These are phyloP conservation scores for Oropetium thomaeum DNA, from an alignment of 176 grass and related monocot species.

Conservation along the genomic window DNA sequence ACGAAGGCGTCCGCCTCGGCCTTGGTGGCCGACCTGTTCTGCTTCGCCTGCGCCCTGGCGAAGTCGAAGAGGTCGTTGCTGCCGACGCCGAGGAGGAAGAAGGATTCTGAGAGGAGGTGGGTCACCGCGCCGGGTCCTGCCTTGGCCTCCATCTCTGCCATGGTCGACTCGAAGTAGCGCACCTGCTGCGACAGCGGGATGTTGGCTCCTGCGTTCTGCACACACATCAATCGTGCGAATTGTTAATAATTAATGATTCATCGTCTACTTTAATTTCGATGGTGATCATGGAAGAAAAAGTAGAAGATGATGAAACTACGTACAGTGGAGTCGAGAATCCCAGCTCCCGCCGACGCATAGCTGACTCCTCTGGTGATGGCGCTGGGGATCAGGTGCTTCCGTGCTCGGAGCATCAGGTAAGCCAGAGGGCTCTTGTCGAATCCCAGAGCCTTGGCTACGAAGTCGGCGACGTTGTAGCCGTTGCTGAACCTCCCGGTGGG, in stretches of 20 bases:
- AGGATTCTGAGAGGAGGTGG: conserved; percentile 5
- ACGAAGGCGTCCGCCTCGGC: background rate
- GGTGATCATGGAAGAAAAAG: too few species aligned
- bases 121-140: background rate
- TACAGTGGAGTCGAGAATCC: conserved; percentile 48
- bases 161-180: conserved; percentile 12
- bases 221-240: too few species aligned
- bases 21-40: conserved; percentile 8
- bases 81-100: conserved; percentile 29
- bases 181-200: conserved; percentile 48
- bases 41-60: background rate
- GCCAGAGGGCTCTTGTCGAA: conserved; percentile 43
- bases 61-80: conserved; percentile 38
- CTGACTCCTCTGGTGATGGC: conserved; percentile 34
- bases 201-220: conserved; percentile 12
- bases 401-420: conserved; percentile 9
- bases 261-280: too few species aligned
- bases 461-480: conserved; percentile 51
- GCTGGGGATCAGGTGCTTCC: background rate
- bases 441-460: conserved; percentile 37
- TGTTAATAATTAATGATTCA: too few species aligned
- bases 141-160: conserved; percentile 11
- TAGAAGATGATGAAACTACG: background rate
- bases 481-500: conserved; percentile 67
- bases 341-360: conserved; percentile 55